Percentiles rank a stretch among this genome's conserved stretches.
Evolutionary conservation across 2,329 filamentous ascomycete species (phyloP).

Genomic region (Trichophaea hybrida): DNA sequence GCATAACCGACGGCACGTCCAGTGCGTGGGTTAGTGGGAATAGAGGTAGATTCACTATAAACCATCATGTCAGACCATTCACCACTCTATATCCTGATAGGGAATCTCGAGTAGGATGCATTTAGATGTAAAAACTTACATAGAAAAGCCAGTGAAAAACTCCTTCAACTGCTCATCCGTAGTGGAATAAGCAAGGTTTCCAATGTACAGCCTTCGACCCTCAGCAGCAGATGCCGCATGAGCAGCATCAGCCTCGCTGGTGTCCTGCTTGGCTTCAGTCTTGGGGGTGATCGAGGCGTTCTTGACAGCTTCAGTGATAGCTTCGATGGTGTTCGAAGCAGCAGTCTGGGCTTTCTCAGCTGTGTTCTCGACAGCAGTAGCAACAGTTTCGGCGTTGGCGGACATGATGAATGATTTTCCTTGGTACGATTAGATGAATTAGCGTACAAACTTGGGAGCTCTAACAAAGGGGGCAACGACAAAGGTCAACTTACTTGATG

Average conservation of each 20-base stretch:
- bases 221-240: slow-evolving; percentile 95
- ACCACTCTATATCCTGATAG: background rate
- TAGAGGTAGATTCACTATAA: slow-evolving; percentile 86
- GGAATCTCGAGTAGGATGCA: background rate
- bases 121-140: slow-evolving; percentile 51
- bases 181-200: slow-evolving; percentile 99
- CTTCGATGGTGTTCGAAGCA: slow-evolving; percentile 36
- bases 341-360: slow-evolving; percentile 6
- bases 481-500: background rate
- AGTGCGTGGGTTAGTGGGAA: slow-evolving; percentile 98
- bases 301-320: slow-evolving; percentile 52
- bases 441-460: slow-evolving; percentile 12
- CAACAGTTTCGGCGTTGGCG: slow-evolving; percentile 23
- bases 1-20: slow-evolving; percentile 97
- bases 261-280: slow-evolving; percentile 37
- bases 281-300: slow-evolving; percentile 48
- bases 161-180: slow-evolving; percentile 99
- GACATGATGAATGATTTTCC: slow-evolving; percentile 23
- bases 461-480: background rate
- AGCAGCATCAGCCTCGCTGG: slow-evolving; percentile 68
- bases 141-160: slow-evolving; percentile 98
- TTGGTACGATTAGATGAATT: slow-evolving; percentile 11
- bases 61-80: background rate
- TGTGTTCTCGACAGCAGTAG: slow-evolving; percentile 13
- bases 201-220: slow-evolving; percentile 98